A percentile compares a stretch with the other conserved stretches of the same genome.
These are phyloP conservation scores for Globisporangium echinulatum DNA, from an alignment of 352 stramenopile genomes.

Conservation along the genomic window DNA sequence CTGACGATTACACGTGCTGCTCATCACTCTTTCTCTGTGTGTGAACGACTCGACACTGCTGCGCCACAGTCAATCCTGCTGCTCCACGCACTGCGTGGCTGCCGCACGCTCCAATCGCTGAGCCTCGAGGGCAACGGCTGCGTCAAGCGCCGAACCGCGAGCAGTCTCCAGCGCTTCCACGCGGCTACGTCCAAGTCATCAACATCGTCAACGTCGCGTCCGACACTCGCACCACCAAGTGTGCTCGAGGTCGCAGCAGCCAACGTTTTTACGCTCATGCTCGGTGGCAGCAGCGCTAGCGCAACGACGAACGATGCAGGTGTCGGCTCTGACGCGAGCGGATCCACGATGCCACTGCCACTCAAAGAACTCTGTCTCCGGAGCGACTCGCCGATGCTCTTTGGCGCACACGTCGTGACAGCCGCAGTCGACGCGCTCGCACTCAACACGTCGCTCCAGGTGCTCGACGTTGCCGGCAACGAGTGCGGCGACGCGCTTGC, in stretches of 20 bases:
- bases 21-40: too few relatives aligned
- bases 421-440: conserved; percentile 37
- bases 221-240: conserved; percentile 5
- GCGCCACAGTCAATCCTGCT: conserved; percentile 38
- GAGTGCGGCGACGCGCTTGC: conserved; percentile 61
- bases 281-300: conserved; percentile 14
- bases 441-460: conserved; percentile 34
- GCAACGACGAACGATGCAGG: too few relatives aligned
- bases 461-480: conserved; percentile 74
- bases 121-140: conserved; percentile 72
- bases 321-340: too few relatives aligned
- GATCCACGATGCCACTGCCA: conserved; percentile 21
- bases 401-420: conserved; percentile 40
- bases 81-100: conserved; percentile 49
- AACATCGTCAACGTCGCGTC: background rate
- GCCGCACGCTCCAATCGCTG: conserved; percentile 42
- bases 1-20: too few relatives aligned
- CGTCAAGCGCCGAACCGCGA: conserved; percentile 22
- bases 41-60: too few relatives aligned
- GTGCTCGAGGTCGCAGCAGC: conserved; percentile 34
- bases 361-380: conserved; percentile 59
- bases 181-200: conserved; percentile 2
- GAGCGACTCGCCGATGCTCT: conserved; percentile 41
- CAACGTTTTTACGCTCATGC: conserved; percentile 35
- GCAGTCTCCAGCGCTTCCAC: conserved; percentile 12